Evolutionary conservation across 2,329 filamentous ascomycete species (phyloP), one percentile per base, ranked within the genome.

Genomic region (Verticillium dahliae): DNA sequence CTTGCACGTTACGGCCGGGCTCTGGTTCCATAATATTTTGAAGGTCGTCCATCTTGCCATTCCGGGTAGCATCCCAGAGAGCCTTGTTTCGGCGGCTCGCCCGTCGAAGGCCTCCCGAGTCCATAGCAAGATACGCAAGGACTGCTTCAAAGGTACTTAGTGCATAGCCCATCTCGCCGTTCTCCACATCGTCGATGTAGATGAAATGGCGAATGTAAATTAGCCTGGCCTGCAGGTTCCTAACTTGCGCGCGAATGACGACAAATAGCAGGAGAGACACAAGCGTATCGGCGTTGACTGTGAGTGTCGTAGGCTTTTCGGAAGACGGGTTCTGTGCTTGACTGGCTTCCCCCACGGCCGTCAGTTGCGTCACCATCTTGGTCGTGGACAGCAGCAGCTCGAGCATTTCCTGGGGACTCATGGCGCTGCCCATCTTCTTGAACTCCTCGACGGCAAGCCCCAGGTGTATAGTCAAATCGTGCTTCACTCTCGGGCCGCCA

Each of bases 161-260:
- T 0, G 94, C 93, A 74, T 99, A 99, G 9, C 95, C 95, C 80
- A 96, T 89, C 76, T 99, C 95, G 57, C 95, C 95, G 64, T 88
- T 96, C 67, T 99, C 95, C 9, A 99, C 92, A 75, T 99, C 95
- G 68, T 98, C 95, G 58, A 97, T 93, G 74, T 97, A 99, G 67
- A 97, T 95, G 71, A 97, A 99, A 70, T 96, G 92, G 54, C 94
- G 90, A 82, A 98, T 97, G 72, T 98, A 99, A n/a, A 90, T 82
- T 56, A 99, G 78, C 22, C 94, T 85, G 3, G 95, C 92, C 69
- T 97, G 91, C 9, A 99, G 80, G 74, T 97, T 89, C 62, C 90
- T 87, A 33, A 96, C 87, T 63, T 95, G 90, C 11, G 94, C 91
- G 65, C 94, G 85, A 63, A 99, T 98, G 11, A 99, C 90, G 15